Percentiles rank a stretch among this genome's conserved stretches.
These are phyloP conservation scores for Caloboletus firmus DNA, from an alignment of 1,284 basidiomycete genomes.

Conservation along the genomic window DNA sequence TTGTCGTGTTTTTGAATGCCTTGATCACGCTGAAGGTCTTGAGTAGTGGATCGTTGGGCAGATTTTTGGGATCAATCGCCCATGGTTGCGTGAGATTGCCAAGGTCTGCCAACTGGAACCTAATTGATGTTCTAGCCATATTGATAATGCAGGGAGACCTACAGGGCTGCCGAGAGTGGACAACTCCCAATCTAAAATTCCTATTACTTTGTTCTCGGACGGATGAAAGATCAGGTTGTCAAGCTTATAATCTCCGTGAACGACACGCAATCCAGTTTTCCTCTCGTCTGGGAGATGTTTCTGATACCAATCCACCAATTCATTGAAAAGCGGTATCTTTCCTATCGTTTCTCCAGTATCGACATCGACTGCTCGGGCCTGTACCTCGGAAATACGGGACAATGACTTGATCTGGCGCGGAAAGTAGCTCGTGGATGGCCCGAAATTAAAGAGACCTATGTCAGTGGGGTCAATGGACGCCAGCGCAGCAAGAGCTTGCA, in stretches of 20 bases:
- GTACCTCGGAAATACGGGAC: constrained; percentile 69
- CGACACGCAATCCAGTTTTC: constrained; percentile 72
- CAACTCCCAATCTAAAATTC: constrained; percentile 95
- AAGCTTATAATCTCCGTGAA: constrained; percentile 96
- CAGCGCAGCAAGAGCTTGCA: constrained; percentile 42
- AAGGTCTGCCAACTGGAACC: constrained; percentile 79
- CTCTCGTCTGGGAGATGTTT: constrained; percentile 72
- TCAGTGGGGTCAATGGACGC: constrained; percentile 67
- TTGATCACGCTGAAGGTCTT: constrained; percentile 30
- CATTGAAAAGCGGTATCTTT: constrained; percentile 69
- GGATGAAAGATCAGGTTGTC: constrained; percentile 96
- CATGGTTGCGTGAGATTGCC: constrained; percentile 88
- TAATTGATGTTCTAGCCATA: constrained; percentile 1
- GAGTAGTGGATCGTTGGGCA: constrained; percentile 30
- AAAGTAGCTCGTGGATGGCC: constrained; percentile 80
- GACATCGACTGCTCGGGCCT: constrained; percentile 66
- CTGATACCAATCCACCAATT: constrained; percentile 78
- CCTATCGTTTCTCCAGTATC: constrained; percentile 62
- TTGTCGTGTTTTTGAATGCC: constrained; percentile 64
- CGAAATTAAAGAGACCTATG: constrained; percentile 78
- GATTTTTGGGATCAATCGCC: constrained; percentile 56
- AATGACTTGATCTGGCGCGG: constrained; percentile 90
- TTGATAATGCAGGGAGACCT: constrained; percentile 22
- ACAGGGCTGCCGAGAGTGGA: constrained; percentile 89
- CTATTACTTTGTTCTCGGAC: constrained; percentile 88